Evolutionary conservation across 2,329 filamentous ascomycete genomes (phyloP), one percentile per base, ranked within the genome.

Genomic region (Diaporthe velutina): DNA sequence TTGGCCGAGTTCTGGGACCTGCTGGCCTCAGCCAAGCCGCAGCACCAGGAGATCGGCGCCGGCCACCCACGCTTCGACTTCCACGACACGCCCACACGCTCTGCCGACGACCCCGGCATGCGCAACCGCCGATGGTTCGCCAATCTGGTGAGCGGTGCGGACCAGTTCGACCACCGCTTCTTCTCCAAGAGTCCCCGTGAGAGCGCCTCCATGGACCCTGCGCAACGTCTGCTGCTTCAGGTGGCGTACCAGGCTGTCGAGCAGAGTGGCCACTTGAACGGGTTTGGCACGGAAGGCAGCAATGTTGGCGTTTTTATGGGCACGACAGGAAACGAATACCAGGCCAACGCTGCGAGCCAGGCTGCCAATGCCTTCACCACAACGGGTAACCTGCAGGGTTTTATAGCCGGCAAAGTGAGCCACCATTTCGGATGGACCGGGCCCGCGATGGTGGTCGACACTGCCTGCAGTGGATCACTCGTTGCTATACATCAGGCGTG

Each of bases 171-270:
- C 75, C 79, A 83, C 58, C 76, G 78, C 2, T 87, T 86, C 79
- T 87, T 87, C 79, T 81, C 81, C 35, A 83, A 82, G 22, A 81
- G 75, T 25, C 76, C 82, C 4, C 80, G 81, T 9, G 84, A 86
- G 78, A 79, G 78, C 22, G 78, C 78, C 10, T 77, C 81, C 1
- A 83, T 83, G 76, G 85, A 86, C 74, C 85, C 85, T 8, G 83
- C 85, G 71, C 83, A 85, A 45, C 80, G 84, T 6, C 68, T 82
- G 3, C 45, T 83, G 1, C 80, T 86, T 3, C 82, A 87, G 74
- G 80, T 79, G 0, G 83, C 85, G 0, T 88, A 86, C 76, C 83
- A 88, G 58, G 82, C 82, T 0, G 74, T 85, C 1, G 82, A 83
- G 72, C 73, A 77, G 33, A 42, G 48, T 1, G 79, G 79, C 3